Percentiles rank a stretch among this genome's conserved stretches.
These are phyloP conservation scores for Vitis riparia DNA, from an alignment of 164 flowering plant genomes.

Conservation along the genomic window DNA sequence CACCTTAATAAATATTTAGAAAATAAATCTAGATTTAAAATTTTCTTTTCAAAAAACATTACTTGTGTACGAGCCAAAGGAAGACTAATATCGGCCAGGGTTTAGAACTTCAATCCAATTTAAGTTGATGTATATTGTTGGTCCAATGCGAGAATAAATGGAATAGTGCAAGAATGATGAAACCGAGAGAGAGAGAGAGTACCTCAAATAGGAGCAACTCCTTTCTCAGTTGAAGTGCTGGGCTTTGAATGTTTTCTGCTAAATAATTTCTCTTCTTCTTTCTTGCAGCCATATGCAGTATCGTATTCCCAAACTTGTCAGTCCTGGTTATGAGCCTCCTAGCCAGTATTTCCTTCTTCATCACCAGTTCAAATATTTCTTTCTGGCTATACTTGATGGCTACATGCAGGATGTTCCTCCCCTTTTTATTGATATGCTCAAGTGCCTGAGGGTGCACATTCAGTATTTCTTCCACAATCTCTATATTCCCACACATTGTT, in stretches of 20 bases:
- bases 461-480: conserved; percentile 13
- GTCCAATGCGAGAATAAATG: no score
- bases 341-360: not conserved
- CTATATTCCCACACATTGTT: conserved; percentile 4
- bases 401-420: conserved; percentile 13
- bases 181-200: no score
- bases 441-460: conserved; percentile 12
- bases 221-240: conserved; percentile 8
- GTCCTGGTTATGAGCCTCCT: not conserved
- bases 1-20: no score
- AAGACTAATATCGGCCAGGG: no score
- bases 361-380: not conserved
- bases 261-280: not conserved
- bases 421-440: not conserved
- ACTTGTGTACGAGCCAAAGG: no score
- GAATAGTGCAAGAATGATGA: not conserved
- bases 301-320: conserved; percentile 3
- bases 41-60: no score
- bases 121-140: no score
- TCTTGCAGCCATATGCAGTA: conserved; percentile 14
- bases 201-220: conserved; percentile 12
- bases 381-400: conserved; percentile 10
- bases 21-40: no score
- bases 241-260: not conserved
- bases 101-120: no score